A percentile compares a stretch with the other conserved stretches of the same genome.
phyloP scores from a whole-genome alignment of 495 filamentous ascomycete genomes.

The Aspergillus baeticus region DNA sequence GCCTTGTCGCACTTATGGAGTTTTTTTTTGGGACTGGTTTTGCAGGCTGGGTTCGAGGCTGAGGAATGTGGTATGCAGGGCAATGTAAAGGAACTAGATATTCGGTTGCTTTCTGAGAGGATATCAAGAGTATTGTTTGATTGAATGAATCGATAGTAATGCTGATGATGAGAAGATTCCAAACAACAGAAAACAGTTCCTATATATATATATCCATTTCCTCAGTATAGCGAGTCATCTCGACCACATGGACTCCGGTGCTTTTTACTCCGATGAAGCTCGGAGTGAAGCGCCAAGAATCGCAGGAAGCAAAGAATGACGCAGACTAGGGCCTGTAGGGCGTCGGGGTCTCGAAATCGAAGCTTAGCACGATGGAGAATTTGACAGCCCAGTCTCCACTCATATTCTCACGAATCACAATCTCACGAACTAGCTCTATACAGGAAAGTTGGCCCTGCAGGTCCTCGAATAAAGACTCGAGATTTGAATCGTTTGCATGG shows the following conservation, averaged over 20 bases:
- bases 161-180: background rate
- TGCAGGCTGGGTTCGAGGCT: background rate
- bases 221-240: constrained; percentile 2
- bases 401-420: background rate
- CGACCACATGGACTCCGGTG: background rate
- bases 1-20: too few species aligned
- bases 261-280: constrained; percentile 5
- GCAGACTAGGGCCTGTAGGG: background rate
- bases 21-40: background rate
- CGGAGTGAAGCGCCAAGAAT: constrained; percentile 1
- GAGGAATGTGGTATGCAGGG: constrained; percentile 1
- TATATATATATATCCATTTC: constrained; percentile 15
- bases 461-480: background rate
- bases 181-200: background rate
- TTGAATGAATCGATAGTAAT: background rate
- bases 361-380: constrained; percentile 6
- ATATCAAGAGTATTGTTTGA: background rate
- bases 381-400: background rate
- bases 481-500: background rate
- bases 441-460: background rate
- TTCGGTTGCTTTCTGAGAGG: background rate
- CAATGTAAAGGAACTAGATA: background rate
- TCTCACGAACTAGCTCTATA: background rate
- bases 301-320: background rate
- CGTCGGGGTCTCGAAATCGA: background rate